Evolutionary conservation across 73 alveolate genomes (phyloP).

Genomic region (Stentor roeselii): DNA sequence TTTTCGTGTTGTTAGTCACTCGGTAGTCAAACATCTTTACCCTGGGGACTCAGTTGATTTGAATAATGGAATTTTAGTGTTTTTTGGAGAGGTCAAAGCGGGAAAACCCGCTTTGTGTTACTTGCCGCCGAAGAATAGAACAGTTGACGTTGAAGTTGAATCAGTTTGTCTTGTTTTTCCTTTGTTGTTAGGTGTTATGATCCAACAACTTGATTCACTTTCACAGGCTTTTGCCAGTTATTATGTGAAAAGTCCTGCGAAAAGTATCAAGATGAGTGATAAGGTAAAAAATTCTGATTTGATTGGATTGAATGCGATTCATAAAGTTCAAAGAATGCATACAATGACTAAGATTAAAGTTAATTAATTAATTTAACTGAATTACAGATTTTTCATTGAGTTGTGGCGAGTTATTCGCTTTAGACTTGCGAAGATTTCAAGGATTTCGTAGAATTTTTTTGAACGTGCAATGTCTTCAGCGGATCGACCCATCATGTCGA

Average conservation of each 20-base stretch:
- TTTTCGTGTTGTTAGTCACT: neutral
- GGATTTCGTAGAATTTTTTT: neutral
- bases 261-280: neutral
- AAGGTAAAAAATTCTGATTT: neutral
- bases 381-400: neutral
- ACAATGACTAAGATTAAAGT: neutral
- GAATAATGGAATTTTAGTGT: neutral
- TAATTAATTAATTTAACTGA: neutral
- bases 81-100: neutral
- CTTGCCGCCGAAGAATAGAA: neutral
- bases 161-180: conserved; percentile 3
- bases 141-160: neutral
- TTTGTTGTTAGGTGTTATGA: neutral
- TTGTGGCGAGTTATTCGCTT: neutral
- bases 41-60: conserved; percentile 4
- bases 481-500: neutral
- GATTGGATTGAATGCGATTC: conserved; percentile 13
- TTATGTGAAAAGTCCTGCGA: conserved; percentile 16
- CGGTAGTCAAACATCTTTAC: neutral
- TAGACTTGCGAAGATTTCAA: neutral
- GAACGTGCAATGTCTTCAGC: neutral
- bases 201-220: neutral
- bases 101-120: neutral
- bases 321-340: neutral
- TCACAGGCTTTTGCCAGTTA: neutral